These are phyloP conservation scores for Aristolochia fimbriata DNA, from an alignment of 164 flowering plant species.

Conservation along the genomic window DNA sequence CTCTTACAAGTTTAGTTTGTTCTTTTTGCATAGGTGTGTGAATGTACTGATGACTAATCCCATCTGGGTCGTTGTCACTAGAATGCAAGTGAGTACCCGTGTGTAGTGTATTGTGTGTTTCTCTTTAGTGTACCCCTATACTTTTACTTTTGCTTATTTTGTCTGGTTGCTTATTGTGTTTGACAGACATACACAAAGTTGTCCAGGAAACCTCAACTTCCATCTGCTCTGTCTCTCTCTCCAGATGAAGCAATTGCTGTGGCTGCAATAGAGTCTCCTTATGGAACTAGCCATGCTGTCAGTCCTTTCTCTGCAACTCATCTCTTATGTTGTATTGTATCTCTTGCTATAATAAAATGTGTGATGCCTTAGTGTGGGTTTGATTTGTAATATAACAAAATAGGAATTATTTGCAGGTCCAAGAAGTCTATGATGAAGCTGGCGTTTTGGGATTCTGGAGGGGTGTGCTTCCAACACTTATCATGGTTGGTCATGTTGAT, in stretches of 20 bases:
- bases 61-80: constrained; percentile 94
- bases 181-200: constrained; percentile 67
- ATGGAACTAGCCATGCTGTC: constrained; percentile 69
- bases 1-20: not conserved
- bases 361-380: too few species aligned
- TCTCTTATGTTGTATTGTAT: too few species aligned
- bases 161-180: not conserved
- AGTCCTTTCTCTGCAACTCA: constrained; percentile 4
- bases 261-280: constrained; percentile 52
- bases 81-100: constrained; percentile 72
- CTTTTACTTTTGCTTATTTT: not conserved
- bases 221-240: constrained; percentile 9
- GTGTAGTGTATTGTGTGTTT: not conserved
- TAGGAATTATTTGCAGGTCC: constrained; percentile 38
- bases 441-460: constrained; percentile 88
- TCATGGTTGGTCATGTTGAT: constrained; percentile 51
- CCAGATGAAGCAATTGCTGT: constrained; percentile 29
- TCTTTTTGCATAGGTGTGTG: constrained; percentile 48
- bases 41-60: constrained; percentile 94
- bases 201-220: constrained; percentile 25
- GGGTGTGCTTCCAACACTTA: constrained; percentile 87
- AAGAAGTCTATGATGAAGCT: constrained; percentile 82
- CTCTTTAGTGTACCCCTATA: not conserved
- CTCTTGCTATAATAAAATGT: too few species aligned
- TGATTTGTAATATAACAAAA: not conserved